These are phyloP conservation scores for Backusella circina DNA, from an alignment of 192 early-diverging fungal genomes.

Conservation along the genomic window DNA sequence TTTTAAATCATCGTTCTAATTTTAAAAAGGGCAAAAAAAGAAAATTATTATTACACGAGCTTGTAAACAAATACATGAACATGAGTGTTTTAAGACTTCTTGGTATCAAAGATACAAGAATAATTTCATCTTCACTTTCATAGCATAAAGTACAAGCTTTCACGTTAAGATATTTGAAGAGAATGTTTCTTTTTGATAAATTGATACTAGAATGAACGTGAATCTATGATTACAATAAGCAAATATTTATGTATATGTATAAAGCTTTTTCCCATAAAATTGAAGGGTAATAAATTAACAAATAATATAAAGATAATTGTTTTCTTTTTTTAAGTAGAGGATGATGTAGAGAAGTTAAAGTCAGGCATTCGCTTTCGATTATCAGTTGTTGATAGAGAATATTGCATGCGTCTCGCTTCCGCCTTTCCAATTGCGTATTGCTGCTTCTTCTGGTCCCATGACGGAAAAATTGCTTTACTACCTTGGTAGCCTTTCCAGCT, in stretches of 20 bases:
- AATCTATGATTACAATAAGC: background rate
- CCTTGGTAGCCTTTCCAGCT: slow-evolving; percentile 18
- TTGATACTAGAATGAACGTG: background rate
- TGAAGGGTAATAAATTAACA: background rate
- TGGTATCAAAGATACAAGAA: background rate
- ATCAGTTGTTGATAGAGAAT: slow-evolving; percentile 4
- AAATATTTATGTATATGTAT: background rate
- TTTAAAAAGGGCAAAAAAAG: background rate
- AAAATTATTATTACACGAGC: background rate
- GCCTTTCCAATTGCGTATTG: slow-evolving; percentile 7
- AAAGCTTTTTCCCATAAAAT: background rate
- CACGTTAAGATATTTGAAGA: background rate
- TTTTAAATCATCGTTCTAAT: background rate
- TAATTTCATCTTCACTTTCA: background rate
- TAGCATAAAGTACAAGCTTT: background rate
- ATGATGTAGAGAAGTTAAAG: background rate
- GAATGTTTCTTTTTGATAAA: background rate
- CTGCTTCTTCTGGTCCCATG: slow-evolving; percentile 9
- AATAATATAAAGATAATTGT: background rate
- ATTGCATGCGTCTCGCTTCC: slow-evolving; percentile 2
- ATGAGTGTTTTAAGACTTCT: background rate
- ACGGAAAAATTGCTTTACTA: background rate
- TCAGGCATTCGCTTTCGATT: background rate
- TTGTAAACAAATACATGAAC: background rate
- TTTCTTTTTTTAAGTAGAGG: background rate